Conservation (phyloP, 495 filamentous ascomycete genomes). For the Peziza echinospora region DNA sequence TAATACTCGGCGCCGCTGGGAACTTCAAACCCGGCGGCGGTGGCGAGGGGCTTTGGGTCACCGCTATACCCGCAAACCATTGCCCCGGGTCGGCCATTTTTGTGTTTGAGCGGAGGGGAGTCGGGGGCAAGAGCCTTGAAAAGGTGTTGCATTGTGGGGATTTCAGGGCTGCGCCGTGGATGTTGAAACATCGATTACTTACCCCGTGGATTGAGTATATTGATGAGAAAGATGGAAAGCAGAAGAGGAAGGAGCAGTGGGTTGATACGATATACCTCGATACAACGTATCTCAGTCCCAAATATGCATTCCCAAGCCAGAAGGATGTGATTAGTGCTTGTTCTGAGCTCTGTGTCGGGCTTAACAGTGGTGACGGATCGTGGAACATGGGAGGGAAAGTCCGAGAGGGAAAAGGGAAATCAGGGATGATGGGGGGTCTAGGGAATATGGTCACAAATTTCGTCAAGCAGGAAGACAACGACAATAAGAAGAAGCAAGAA, state of each 20-base stretch:
- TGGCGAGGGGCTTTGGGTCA: constrained; percentile 47
- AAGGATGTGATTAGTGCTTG: constrained; percentile 69
- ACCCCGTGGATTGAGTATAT: constrained; percentile 39
- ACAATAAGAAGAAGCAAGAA: constrained; percentile 22
- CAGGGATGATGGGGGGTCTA: constrained; percentile 5
- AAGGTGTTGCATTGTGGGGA: constrained; percentile 88
- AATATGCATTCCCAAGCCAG: constrained; percentile 85
- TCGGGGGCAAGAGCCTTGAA: constrained; percentile 31
- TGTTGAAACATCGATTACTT: constrained; percentile 63
- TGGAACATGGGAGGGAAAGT: constrained; percentile 28
- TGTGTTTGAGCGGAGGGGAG: constrained; percentile 60
- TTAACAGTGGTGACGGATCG: constrained; percentile 33
- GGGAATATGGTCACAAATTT: background rate
- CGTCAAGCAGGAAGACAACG: no score
- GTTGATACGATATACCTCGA: constrained; percentile 93
- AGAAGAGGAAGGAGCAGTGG: constrained; percentile 54
- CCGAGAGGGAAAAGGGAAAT: constrained; percentile 24
- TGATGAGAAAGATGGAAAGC: constrained; percentile 33
- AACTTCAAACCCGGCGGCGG: constrained; percentile 42
- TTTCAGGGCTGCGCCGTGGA: constrained; percentile 74
- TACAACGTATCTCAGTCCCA: constrained; percentile 88
- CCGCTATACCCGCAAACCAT: constrained; percentile 92
- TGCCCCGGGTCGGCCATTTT: constrained; percentile 89
- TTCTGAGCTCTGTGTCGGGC: constrained; percentile 60
- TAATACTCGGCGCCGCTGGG: background rate